These are phyloP conservation scores for Aspergillus ellipticus DNA, from an alignment of 495 filamentous ascomycete genomes.

Conservation along the genomic window DNA sequence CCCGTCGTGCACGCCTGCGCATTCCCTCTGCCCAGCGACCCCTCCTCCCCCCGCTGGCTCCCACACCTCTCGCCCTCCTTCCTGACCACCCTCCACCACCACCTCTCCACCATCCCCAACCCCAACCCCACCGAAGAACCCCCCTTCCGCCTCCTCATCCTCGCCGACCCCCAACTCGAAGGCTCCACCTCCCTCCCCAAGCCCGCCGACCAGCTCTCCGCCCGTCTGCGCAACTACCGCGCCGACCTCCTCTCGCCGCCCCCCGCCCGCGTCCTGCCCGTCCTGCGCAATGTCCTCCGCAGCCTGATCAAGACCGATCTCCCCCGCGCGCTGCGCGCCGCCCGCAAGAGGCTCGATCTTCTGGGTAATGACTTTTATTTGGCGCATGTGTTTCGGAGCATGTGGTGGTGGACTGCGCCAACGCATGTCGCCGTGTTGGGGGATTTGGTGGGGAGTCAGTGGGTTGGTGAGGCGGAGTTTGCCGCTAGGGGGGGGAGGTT, in stretches of 20 bases:
- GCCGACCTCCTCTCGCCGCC: conserved; percentile 34
- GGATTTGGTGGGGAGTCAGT: conserved; percentile 93
- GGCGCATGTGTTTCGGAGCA: conserved; percentile 83
- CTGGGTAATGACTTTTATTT: conserved; percentile 94
- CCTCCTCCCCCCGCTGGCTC: not conserved
- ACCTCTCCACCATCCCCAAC: conserved; percentile 25
- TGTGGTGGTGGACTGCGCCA: conserved; percentile 75
- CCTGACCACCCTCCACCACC: conserved; percentile 46
- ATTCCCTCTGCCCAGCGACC: conserved; percentile 59
- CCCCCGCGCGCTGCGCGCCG: conserved; percentile 55
- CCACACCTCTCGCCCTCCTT: conserved; percentile 8
- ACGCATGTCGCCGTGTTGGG: conserved; percentile 88
- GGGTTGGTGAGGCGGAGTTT: conserved; percentile 87
- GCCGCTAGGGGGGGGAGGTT: conserved; percentile 62
- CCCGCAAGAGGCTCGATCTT: conserved; percentile 78
- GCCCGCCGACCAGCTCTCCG: conserved; percentile 55
- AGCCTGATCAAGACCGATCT: conserved; percentile 60
- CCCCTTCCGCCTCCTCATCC: conserved; percentile 82
- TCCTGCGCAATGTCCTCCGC: conserved; percentile 45
- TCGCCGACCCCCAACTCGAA: conserved; percentile 94
- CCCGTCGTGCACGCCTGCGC: conserved; percentile 77
- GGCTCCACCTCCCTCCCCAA: conserved; percentile 79
- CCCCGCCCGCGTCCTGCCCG: conserved; percentile 24
- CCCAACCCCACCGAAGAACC: conserved; percentile 22
- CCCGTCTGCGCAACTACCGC: conserved; percentile 51